Evolutionary conservation across 169 alveolate genomes (phyloP), one percentile per base, ranked within the genome.

Genomic region (Plasmodium cynomolgi): DNA sequence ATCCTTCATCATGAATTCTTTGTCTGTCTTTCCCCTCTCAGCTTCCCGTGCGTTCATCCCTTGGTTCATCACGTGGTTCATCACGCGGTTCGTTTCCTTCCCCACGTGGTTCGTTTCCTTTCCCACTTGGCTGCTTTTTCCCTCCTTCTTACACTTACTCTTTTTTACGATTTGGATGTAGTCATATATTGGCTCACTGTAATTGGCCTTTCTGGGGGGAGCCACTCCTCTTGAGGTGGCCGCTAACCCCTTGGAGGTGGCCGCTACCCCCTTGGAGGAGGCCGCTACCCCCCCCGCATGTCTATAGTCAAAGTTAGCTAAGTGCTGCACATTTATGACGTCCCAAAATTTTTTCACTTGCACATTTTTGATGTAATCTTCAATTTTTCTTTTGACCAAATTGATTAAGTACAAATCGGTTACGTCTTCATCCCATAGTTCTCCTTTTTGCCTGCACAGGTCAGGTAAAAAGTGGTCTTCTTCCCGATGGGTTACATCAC

Each of bases 271-370:
- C 9, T 0, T 44, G 56, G n/a, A 11, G 20, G 58, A 13, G 68
- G 26, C 29, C 15, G 56, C 80, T 85, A 34, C 74, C 74, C 31
- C 31, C 31, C 39, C 77, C 77, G 34, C 37, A 2, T 44, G 1
- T 26, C 81, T 86, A 54, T 86, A 86, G 26, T 86, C 93, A 86
- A 86, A 86, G n/a, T 86, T 56, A 3, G 85, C 71, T 77, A 86
- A 41, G 68, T 54, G 8, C 33, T 79, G 47, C 23, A 71, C 84
- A 86, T 86, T 86, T 71, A 86, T 75, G 17, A 86, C 39, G 68
- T 86, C 50, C 93, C 93, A 86, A 34, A 86, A 86, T 56, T 86
- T 86, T 56, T 75, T 86, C 81, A 86, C 85, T 56, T 86, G 84
- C 3, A 86, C 83, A 86, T 86, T 86, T 86, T 86, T 86, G 37